Evolutionary conservation across 176 grass and related monocot genomes (phyloP).

Genomic region (Areca catechu): DNA sequence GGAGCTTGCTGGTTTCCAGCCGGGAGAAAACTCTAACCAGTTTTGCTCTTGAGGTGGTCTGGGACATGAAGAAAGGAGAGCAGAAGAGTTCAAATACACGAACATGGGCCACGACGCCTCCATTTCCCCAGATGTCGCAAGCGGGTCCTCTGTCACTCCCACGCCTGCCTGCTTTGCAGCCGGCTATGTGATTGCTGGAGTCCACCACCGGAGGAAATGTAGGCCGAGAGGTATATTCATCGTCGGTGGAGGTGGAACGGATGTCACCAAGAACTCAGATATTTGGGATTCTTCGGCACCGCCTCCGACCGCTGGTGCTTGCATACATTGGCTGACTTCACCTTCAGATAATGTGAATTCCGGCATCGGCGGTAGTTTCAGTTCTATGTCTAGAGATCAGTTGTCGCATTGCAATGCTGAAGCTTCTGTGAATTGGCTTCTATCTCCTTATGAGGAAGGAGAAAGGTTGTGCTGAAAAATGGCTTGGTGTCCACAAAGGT

Average conservation of each 20-base stretch:
- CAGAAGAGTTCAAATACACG: constrained; percentile 4
- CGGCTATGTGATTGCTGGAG: constrained; percentile 49
- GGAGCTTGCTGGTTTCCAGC: constrained; percentile 1
- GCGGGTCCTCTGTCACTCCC: constrained; percentile 28
- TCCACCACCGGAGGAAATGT: constrained; percentile 57
- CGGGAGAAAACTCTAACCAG: constrained; percentile 2
- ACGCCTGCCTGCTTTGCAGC: constrained; percentile 72
- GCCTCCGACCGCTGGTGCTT: constrained; percentile 32
- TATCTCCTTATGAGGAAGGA: constrained; percentile 29
- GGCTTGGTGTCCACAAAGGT: constrained; percentile 34
- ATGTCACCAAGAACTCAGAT: constrained; percentile 6
- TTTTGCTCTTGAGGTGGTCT: neutral
- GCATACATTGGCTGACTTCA: constrained; percentile 73
- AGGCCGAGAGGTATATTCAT: constrained; percentile 57
- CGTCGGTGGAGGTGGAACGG: constrained; percentile 26
- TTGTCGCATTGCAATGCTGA: constrained; percentile 33
- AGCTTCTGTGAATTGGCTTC: constrained; percentile 48
- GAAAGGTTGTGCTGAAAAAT: constrained; percentile 18
- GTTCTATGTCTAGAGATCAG: constrained; percentile 20
- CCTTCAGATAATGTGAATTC: constrained; percentile 16
- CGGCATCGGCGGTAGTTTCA: neutral
- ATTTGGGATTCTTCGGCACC: constrained; percentile 22
- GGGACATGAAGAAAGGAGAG: constrained; percentile 30
- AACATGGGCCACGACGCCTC: constrained; percentile 44
- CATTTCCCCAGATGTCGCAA: constrained; percentile 64